These are phyloP conservation scores for Anthostomella pinea DNA, from an alignment of 2,329 filamentous ascomycete genomes.

Conservation along the genomic window DNA sequence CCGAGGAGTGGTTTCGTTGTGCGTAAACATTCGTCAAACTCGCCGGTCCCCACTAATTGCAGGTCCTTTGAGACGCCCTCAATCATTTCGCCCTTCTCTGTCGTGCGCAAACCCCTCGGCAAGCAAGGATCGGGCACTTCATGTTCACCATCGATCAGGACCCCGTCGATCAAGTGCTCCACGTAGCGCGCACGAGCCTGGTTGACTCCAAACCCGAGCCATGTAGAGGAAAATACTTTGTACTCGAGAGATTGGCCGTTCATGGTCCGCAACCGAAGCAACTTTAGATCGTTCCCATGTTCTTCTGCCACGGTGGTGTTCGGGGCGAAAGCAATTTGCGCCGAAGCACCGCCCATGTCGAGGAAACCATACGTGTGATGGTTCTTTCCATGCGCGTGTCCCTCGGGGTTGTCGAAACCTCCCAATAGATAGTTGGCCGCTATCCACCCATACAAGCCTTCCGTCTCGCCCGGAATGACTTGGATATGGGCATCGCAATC, in stretches of 20 bases:
- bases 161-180: conserved; percentile 68
- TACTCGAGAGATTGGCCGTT: conserved; percentile 78
- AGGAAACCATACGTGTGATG: conserved; percentile 97
- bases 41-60: conserved; percentile 76
- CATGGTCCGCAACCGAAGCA: conserved; percentile 79
- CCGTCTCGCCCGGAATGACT: conserved; percentile 92
- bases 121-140: conserved; percentile 91
- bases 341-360: conserved; percentile 97
- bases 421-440: conserved; percentile 93
- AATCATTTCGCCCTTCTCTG: conserved; percentile 63
- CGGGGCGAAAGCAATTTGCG: conserved; percentile 95
- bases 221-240: conserved; percentile 90
- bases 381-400: conserved; percentile 77
- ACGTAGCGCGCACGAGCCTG: conserved; percentile 85
- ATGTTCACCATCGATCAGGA: conserved; percentile 51
- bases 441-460: conserved; percentile 96
- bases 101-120: conserved; percentile 71
- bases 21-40: conserved; percentile 80
- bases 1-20: conserved; percentile 82
- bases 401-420: conserved; percentile 75
- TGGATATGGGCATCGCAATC: conserved; percentile 88
- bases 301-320: conserved; percentile 87
- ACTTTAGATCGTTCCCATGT: conserved; percentile 83
- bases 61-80: conserved; percentile 39
- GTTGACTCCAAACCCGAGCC: conserved; percentile 96